phyloP scores from a whole-genome alignment of 345 rosid genomes.

The Brassica cretica region DNA sequence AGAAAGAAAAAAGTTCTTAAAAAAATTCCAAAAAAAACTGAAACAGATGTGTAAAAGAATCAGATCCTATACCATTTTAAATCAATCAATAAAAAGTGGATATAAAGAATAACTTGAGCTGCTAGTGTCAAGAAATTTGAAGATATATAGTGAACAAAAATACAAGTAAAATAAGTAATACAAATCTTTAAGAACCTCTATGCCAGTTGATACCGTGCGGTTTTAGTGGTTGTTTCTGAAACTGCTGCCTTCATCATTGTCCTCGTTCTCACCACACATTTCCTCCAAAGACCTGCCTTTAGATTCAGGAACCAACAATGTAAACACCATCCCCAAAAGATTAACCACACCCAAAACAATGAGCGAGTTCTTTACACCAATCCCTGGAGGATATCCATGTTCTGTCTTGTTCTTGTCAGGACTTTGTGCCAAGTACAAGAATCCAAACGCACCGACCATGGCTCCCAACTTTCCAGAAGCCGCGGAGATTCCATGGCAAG shows the following conservation, averaged over 20 bases:
- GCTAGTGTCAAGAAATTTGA: conserved; percentile 18
- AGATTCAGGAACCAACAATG: conserved; percentile 88
- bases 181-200: conserved; percentile 24
- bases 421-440: conserved; percentile 75
- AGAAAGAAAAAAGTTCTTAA: neutral
- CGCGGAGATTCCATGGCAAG: conserved; percentile 91
- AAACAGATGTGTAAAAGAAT: conserved; percentile 8
- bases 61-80: conserved; percentile 31
- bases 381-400: conserved; percentile 86
- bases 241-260: conserved; percentile 25
- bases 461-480: conserved; percentile 84
- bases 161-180: neutral
- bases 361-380: conserved; percentile 77
- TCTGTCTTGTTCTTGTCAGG: conserved; percentile 70
- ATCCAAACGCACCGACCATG: conserved; percentile 88
- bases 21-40: neutral
- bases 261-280: conserved; percentile 73
- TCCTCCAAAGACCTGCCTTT: conserved; percentile 83
- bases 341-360: conserved; percentile 62
- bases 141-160: neutral
- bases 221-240: conserved; percentile 22
- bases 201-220: conserved; percentile 33
- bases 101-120: conserved; percentile 4
- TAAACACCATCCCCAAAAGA: conserved; percentile 61
- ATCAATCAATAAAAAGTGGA: conserved; percentile 1